These are phyloP conservation scores for Candida maris DNA, from an alignment of 805 yeast species.

Conservation along the genomic window DNA sequence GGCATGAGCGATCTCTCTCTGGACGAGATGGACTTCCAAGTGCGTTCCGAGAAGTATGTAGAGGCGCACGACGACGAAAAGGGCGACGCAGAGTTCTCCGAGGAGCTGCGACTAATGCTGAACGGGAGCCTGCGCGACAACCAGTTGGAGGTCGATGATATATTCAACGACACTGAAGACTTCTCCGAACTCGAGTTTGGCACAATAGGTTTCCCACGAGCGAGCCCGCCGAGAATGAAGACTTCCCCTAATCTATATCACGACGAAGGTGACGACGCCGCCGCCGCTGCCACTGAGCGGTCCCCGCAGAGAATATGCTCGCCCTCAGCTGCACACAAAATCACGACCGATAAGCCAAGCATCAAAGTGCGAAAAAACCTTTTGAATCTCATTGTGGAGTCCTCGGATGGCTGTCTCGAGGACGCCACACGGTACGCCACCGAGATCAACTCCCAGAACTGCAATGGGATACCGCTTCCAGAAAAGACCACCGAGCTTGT, in stretches of 20 bases:
- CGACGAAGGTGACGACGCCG: not conserved
- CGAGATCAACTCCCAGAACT: slow-evolving; percentile 58
- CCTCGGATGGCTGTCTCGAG: slow-evolving; percentile 54
- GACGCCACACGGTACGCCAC: slow-evolving; percentile 72
- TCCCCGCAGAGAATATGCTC: slow-evolving; percentile 43
- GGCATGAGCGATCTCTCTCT: slow-evolving; percentile 30
- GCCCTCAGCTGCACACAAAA: slow-evolving; percentile 33
- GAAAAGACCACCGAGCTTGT: slow-evolving; percentile 54
- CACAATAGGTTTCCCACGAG: slow-evolving; percentile 5
- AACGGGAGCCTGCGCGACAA: slow-evolving; percentile 14
- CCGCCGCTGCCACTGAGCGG: slow-evolving; percentile 1
- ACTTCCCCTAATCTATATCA: not conserved
- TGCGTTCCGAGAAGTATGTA: slow-evolving; percentile 22
- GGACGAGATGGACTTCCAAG: slow-evolving; percentile 35
- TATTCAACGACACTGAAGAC: slow-evolving; percentile 19
- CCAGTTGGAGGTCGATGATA: slow-evolving; percentile 17
- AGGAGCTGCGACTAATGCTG: slow-evolving; percentile 19
- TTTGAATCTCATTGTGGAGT: slow-evolving; percentile 53
- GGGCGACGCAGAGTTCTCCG: slow-evolving; percentile 17
- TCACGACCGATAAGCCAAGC: slow-evolving; percentile 31
- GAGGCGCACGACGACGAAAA: slow-evolving; percentile 14
- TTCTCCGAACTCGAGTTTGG: slow-evolving; percentile 23
- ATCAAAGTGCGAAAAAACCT: slow-evolving; percentile 28
- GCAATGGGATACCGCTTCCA: slow-evolving; percentile 62
- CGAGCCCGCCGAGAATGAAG: slow-evolving; percentile 3